A percentile compares a stretch with the other conserved stretches of the same genome.
Evolutionary conservation across 2,329 filamentous ascomycete genomes (phyloP).

Genomic region (Fusarium veterinarium): DNA sequence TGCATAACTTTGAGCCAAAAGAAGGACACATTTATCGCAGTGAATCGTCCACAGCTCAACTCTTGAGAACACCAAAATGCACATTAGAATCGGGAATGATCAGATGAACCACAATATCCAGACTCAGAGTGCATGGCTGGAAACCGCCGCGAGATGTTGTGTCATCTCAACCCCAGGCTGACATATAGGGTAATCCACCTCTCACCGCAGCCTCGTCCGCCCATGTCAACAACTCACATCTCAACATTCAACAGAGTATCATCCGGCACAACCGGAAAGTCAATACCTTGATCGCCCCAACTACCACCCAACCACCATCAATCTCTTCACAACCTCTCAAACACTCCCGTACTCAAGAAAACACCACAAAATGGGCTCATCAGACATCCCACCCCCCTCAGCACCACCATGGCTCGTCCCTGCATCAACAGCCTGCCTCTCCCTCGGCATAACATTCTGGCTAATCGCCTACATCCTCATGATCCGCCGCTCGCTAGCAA

Average conservation of each 20-base stretch:
- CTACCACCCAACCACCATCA: not conserved
- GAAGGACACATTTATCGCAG: fast-evolving
- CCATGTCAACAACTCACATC: not conserved
- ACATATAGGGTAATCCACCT: constrained; percentile 6
- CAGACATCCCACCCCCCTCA: constrained; percentile 52
- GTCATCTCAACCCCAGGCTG: too few species aligned
- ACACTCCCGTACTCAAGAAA: not conserved
- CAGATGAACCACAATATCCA: fast-evolving
- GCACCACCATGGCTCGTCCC: constrained; percentile 54
- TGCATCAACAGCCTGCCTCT: constrained; percentile 50
- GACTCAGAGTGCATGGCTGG: fast-evolving
- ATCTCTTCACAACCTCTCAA: not conserved
- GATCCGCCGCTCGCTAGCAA: constrained; percentile 57
- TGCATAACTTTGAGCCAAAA: fast-evolving
- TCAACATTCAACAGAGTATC: not conserved
- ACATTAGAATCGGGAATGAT: fast-evolving
- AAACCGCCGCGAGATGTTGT: not conserved
- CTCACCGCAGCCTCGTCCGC: not conserved
- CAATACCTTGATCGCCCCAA: not conserved
- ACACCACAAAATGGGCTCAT: constrained; percentile 51
- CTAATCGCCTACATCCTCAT: constrained; percentile 60
- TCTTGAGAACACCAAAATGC: not conserved
- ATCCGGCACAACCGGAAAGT: not conserved
- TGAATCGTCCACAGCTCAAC: not conserved
- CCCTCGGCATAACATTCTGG: constrained; percentile 55